Conservation (phyloP, 352 stramenopile species). For the Globisporangium yorkense region DNA sequence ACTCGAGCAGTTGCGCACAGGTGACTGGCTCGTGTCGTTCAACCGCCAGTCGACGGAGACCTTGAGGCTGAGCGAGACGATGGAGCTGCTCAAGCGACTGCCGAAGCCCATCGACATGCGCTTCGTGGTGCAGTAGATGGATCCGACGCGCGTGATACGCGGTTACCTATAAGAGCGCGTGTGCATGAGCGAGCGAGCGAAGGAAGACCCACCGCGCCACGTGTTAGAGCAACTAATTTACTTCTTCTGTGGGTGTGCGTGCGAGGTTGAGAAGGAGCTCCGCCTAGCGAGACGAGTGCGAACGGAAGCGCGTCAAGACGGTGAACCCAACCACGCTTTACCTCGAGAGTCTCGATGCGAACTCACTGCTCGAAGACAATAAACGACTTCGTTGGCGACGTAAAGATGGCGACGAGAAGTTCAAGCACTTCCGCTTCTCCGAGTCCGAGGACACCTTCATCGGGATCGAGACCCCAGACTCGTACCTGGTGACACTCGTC, state of each 20-base stretch:
- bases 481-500: neutral
- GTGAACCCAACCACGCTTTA: neutral
- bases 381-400: neutral
- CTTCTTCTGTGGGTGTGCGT: neutral
- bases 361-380: neutral
- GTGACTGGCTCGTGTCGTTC: conserved; percentile 78
- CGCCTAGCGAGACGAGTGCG: neutral
- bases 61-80: conserved; percentile 65
- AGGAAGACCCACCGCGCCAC: neutral
- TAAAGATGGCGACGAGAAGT: neutral
- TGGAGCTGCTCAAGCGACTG: conserved; percentile 72
- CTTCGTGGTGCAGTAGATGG: conserved; percentile 61
- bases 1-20: conserved; percentile 54
- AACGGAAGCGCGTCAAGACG: neutral
- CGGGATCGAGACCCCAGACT: neutral
- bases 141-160: neutral
- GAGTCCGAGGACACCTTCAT: neutral
- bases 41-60: conserved; percentile 55
- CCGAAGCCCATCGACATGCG: conserved; percentile 77
- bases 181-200: neutral
- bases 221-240: conserved; percentile 3
- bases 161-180: neutral
- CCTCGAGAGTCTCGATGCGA: neutral
- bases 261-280: neutral
- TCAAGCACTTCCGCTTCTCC: neutral